These are phyloP conservation scores for Aspergillus unguis DNA, from an alignment of 2,329 filamentous ascomycete genomes.

Conservation along the genomic window DNA sequence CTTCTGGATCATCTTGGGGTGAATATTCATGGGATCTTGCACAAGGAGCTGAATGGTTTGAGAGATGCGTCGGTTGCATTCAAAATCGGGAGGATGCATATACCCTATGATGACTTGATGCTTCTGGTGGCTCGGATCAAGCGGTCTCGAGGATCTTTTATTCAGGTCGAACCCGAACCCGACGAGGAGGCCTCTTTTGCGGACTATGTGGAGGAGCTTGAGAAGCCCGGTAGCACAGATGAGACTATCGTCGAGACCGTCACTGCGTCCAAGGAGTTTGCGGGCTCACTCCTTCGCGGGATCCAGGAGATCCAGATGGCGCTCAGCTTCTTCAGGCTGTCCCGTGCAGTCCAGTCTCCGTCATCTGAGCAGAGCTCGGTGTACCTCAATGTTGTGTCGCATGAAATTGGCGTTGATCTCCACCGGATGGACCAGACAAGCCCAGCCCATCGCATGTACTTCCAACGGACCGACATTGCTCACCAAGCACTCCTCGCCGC, in stretches of 20 bases:
- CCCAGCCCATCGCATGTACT: conserved; percentile 97
- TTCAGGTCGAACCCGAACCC: conserved; percentile 41
- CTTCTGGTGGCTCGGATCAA: conserved; percentile 38
- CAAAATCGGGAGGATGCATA: conserved; percentile 84
- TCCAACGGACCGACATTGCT: conserved; percentile 84
- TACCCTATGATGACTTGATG: conserved; percentile 83
- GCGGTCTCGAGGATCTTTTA: conserved; percentile 32
- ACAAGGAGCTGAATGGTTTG: conserved; percentile 79
- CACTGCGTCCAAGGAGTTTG: conserved; percentile 88
- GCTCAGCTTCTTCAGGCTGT: conserved; percentile 83
- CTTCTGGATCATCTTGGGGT: conserved; percentile 82
- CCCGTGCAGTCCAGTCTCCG: conserved; percentile 70
- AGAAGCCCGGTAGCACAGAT: conserved; percentile 62
- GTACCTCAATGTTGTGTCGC: conserved; percentile 84
- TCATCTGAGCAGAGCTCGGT: conserved; percentile 67
- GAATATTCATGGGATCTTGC: conserved; percentile 87
- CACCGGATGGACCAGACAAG: conserved; percentile 88
- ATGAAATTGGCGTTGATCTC: conserved; percentile 91
- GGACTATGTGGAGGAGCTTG: conserved; percentile 71
- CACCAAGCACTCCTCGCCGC: conserved; percentile 92
- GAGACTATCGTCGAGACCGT: conserved; percentile 75
- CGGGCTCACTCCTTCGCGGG: conserved; percentile 82
- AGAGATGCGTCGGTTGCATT: conserved; percentile 85
- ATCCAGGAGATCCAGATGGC: conserved; percentile 97
- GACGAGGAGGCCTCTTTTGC: conserved; percentile 62